A percentile compares a stretch with the other conserved stretches of the same genome.
phyloP scores from a whole-genome alignment of 345 rosid genomes.

The Cochlearia excelsa region DNA sequence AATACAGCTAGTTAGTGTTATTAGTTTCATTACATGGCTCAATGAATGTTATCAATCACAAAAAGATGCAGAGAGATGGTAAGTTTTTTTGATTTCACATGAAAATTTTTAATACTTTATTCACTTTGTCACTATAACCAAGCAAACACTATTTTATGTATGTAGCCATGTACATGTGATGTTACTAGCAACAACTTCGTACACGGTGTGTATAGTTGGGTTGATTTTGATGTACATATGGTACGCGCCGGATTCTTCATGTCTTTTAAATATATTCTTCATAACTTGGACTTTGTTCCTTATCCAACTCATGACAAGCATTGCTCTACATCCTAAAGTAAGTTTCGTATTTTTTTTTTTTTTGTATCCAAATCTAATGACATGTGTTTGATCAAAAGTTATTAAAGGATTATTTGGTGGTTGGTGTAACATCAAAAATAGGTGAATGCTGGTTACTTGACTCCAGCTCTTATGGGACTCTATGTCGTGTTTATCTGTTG shows the following conservation, averaged over 20 bases:
- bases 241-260: slow-evolving; percentile 85
- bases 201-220: slow-evolving; percentile 70
- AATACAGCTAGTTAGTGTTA: slow-evolving; percentile 81
- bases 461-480: slow-evolving; percentile 93
- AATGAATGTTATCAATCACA: slow-evolving; percentile 68
- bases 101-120: no score
- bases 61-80: slow-evolving; percentile 74
- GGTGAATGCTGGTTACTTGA: slow-evolving; percentile 72
- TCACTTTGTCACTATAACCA: no score
- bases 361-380: background rate
- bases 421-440: slow-evolving; percentile 27
- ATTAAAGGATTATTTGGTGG: no score
- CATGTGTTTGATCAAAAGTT: background rate
- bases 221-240: slow-evolving; percentile 89
- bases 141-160: background rate
- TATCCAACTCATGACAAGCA: slow-evolving; percentile 87
- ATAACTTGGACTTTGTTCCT: slow-evolving; percentile 90
- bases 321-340: slow-evolving; percentile 81
- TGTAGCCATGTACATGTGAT: slow-evolving; percentile 78
- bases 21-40: slow-evolving; percentile 86
- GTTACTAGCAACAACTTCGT: slow-evolving; percentile 61
- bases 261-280: slow-evolving; percentile 87
- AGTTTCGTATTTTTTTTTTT: slow-evolving; percentile 12
- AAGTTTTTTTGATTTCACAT: slow-evolving; percentile 8
- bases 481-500: slow-evolving; percentile 86